Evolutionary conservation across 331 rosid species (phyloP).

Genomic region (Telfairia occidentalis): DNA sequence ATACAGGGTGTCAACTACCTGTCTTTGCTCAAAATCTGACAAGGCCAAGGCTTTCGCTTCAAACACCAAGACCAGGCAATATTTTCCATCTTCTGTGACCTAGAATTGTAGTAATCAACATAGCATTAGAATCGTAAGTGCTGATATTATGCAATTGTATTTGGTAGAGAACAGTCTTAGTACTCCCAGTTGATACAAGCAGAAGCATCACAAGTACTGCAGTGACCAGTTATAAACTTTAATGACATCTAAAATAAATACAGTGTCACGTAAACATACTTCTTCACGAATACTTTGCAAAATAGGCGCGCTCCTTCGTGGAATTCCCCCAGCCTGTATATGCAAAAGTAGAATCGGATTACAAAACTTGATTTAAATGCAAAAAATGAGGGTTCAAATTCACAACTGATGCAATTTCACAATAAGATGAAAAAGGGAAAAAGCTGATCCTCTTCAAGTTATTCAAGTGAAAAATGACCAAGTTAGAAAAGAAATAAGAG

Average conservation of each 20-base stretch:
- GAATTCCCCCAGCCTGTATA: constrained; percentile 79
- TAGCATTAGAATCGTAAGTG: not conserved
- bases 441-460: not conserved
- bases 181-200: not conserved
- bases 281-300: constrained; percentile 78
- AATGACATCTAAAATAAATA: not conserved
- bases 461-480: not conserved
- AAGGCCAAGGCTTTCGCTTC: constrained; percentile 69
- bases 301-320: constrained; percentile 86
- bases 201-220: not conserved
- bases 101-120: constrained; percentile 14
- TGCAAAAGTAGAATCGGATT: not conserved
- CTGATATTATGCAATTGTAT: not conserved
- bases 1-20: constrained; percentile 29
- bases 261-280: constrained; percentile 35
- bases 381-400: not conserved
- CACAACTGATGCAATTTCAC: not conserved
- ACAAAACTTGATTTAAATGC: not conserved
- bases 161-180: not conserved
- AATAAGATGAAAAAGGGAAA: no score
- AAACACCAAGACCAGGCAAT: constrained; percentile 61
- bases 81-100: constrained; percentile 77
- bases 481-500: not conserved
- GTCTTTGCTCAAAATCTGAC: constrained; percentile 82
- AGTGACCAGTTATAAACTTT: not conserved